Evolutionary conservation across 352 stramenopile species (phyloP).

Genomic region (Pythium phragmiticola): DNA sequence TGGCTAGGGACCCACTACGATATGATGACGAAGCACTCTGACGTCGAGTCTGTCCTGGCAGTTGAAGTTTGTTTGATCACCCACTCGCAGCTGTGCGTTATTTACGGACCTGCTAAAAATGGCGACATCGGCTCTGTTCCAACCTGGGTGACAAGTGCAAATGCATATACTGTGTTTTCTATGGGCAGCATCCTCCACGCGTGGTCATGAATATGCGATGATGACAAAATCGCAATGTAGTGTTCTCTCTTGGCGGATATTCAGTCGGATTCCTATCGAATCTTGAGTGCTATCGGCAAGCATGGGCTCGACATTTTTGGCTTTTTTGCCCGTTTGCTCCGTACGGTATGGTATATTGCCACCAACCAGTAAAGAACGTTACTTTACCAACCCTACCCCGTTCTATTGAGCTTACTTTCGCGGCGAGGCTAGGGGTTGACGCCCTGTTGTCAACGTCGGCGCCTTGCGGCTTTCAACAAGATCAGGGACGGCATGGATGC

Average conservation of each 20-base stretch:
- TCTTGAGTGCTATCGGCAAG: not conserved
- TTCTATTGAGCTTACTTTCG: slow-evolving; percentile 3
- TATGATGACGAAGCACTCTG: slow-evolving; percentile 13
- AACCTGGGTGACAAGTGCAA: slow-evolving; percentile 1
- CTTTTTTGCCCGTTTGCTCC: too few relatives aligned
- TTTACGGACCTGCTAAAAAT: slow-evolving; percentile 4
- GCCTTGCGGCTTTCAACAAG: slow-evolving; percentile 19
- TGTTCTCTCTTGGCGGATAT: not conserved
- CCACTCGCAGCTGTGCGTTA: not conserved
- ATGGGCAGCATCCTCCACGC: slow-evolving; percentile 7
- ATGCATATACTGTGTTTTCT: not conserved
- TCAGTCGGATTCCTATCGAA: not conserved
- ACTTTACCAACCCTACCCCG: slow-evolving; percentile 19
- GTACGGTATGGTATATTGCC: too few relatives aligned
- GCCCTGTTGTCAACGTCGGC: slow-evolving; percentile 21
- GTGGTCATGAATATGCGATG: not conserved
- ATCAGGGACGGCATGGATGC: slow-evolving; percentile 13
- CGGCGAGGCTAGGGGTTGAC: slow-evolving; percentile 26
- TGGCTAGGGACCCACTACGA: slow-evolving; percentile 9
- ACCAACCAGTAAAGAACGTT: slow-evolving; percentile 9
- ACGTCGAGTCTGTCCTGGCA: slow-evolving; percentile 4
- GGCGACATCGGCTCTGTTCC: not conserved
- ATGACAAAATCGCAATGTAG: not conserved
- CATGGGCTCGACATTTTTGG: not conserved
- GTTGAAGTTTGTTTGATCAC: slow-evolving; percentile 15